Percentiles rank a stretch among this genome's conserved stretches.
Conservation (phyloP, 441 rosid species). For the Aleurites moluccanus region DNA sequence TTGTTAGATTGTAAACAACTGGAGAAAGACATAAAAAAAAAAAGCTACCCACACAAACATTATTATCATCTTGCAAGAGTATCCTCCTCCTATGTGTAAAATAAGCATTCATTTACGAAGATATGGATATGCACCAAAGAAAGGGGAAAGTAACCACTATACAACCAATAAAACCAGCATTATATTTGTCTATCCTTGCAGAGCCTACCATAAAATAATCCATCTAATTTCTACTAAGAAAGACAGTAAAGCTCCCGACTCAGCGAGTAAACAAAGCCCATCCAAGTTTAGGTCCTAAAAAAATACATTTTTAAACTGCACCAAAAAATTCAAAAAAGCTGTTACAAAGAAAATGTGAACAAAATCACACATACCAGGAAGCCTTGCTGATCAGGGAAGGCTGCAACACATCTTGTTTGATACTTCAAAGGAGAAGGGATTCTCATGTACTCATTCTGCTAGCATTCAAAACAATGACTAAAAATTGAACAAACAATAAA, state of each 20-base stretch:
- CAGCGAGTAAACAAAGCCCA: neutral
- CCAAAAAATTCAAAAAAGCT: neutral
- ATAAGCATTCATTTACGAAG: neutral
- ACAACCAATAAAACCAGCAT: neutral
- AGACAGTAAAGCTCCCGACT: neutral
- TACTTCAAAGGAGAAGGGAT: constrained; percentile 83
- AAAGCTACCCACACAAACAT: neutral
- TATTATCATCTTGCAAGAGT: neutral
- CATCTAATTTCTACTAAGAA: neutral
- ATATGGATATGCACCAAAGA: neutral
- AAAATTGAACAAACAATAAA: neutral
- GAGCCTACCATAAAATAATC: neutral
- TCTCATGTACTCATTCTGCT: constrained; percentile 86
- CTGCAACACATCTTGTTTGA: constrained; percentile 96
- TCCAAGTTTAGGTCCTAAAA: neutral
- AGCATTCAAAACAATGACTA: constrained; percentile 18
- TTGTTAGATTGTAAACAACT: neutral
- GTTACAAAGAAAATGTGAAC: neutral
- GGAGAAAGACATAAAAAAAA: neutral
- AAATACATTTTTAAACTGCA: neutral
- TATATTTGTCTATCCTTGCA: constrained; percentile 7
- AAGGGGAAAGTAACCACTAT: neutral
- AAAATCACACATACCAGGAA: constrained; percentile 65
- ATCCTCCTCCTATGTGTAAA: neutral
- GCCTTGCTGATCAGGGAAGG: constrained; percentile 99